phyloP scores from a whole-genome alignment of 169 alveolate species.

The Plasmodium cynomolgi region DNA sequence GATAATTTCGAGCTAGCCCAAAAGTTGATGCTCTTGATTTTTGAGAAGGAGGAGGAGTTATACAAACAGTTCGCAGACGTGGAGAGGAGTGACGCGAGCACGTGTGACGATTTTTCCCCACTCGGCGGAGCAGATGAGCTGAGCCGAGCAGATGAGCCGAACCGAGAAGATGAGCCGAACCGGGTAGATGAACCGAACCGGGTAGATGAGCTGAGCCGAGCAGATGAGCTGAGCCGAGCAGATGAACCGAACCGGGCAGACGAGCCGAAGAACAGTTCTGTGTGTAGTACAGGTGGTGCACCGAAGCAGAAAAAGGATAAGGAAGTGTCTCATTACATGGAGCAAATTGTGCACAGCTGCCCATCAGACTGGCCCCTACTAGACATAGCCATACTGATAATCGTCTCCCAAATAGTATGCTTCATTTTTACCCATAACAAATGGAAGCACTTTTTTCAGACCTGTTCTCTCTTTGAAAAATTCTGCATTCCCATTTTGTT shows the following conservation, averaged over 20 bases:
- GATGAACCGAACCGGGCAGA: not conserved
- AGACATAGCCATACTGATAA: slow-evolving; percentile 55
- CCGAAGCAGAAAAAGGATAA: not conserved
- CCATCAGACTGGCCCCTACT: slow-evolving; percentile 64
- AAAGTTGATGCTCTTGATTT: slow-evolving; percentile 47
- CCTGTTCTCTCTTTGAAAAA: slow-evolving; percentile 42
- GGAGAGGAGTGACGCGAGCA: not conserved
- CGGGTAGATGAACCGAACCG: not conserved
- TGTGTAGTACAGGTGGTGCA: not conserved
- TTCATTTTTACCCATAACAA: slow-evolving; percentile 45
- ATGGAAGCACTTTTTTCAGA: slow-evolving; percentile 4
- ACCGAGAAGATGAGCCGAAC: not conserved
- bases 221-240: not conserved
- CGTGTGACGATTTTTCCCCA: not conserved
- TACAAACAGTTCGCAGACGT: slow-evolving; percentile 17
- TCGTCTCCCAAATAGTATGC: slow-evolving; percentile 61
- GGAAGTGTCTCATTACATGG: slow-evolving; percentile 31
- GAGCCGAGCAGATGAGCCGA: not conserved
- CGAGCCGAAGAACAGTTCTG: not conserved
- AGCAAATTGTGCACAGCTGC: slow-evolving; percentile 30
- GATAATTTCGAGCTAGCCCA: slow-evolving; percentile 48
- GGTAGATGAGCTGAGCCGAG: not conserved
- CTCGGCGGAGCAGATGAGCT: not conserved
- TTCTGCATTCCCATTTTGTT: slow-evolving; percentile 56
- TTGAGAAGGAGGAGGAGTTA: slow-evolving; percentile 56